Conservation (phyloP, 2,329 filamentous ascomycete genomes). For the Simplicillium sp. region DNA sequence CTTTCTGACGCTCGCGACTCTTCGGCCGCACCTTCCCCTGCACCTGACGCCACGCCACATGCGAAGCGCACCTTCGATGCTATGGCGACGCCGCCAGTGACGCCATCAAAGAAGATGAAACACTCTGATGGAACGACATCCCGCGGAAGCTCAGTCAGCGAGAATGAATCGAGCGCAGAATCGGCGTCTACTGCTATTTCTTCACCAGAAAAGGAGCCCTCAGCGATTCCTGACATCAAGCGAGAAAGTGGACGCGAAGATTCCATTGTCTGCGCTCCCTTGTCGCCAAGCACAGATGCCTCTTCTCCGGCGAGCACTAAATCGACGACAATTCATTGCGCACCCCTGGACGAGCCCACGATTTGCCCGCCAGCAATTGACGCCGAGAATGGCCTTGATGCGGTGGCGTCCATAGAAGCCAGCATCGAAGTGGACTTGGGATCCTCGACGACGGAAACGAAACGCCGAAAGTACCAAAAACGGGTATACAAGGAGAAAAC, state of each 20-base stretch:
- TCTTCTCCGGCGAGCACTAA: background rate
- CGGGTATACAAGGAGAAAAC: constrained; percentile 22
- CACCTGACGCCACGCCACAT: constrained; percentile 14
- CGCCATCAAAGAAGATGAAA: constrained; percentile 42
- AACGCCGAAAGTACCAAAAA: constrained; percentile 24
- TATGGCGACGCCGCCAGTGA: constrained; percentile 44
- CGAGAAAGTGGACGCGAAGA: no score
- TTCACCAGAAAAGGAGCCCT: constrained; percentile 21
- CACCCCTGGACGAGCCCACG: no score
- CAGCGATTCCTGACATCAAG: no score
- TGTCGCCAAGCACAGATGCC: constrained; percentile 1
- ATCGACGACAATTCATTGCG: no score
- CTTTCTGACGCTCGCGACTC: constrained; percentile 22
- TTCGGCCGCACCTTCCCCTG: constrained; percentile 14
- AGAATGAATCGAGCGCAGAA: constrained; percentile 7
- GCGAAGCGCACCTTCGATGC: constrained; percentile 31
- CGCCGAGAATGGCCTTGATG: background rate
- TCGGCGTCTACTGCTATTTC: constrained; percentile 28
- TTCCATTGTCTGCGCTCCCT: background rate
- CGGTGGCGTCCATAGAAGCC: background rate
- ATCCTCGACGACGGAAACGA: constrained; percentile 8
- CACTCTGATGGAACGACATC: constrained; percentile 20
- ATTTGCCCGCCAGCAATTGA: background rate
- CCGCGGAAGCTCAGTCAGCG: constrained; percentile 26
- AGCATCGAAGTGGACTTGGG: no score